Evolutionary conservation across 495 filamentous ascomycete genomes (phyloP), one percentile per base, ranked within the genome.

Genomic region (Cladorrhinum samala): DNA sequence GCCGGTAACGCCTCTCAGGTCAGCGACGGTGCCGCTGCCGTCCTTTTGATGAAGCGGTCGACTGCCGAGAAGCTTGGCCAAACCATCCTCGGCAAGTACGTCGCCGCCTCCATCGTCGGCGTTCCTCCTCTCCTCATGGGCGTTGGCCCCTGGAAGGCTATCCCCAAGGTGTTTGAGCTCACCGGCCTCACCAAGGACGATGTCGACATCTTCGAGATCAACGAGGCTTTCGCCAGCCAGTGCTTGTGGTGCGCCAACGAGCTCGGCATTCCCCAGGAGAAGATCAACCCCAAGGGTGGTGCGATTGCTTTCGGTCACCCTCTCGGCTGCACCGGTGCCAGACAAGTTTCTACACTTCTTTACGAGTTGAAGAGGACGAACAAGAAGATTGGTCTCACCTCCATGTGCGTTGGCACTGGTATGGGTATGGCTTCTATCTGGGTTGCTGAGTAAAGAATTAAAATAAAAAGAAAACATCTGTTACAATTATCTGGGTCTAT

Each of bases 271-370:
- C 87, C 89, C 55, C 50, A 70, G 58, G 78, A 81, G 57, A 95
- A 95, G 80, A 80, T 97, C 61, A 98, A 98, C 77, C 93, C 92
- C 39, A 96, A 96, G 79, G 93, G 93, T 49, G 91, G 93, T 50
- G 94, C 94, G 23, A 98, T 98, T 67, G 93, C 93, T n/a, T 96
- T 97, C 62, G 93, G 93, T 5, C 93, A 98, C 77, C 93, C 93
- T 6, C 79, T 98, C 17, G 93, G 93, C 33, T 94, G 89, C 69
- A 98, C 93, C 0, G 93, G 93, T 30, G 87, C 93, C 9, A 79
- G 93, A 58, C 94, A 97, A 79, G 87, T 98, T 38, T 87, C 85
- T 64, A 98, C 93, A 7, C 69, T 98, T 56, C 73, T 98, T 54
- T 91, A 84, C 53, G 94, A 96, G 79, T 72, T 98, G 53, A 83